Evolutionary conservation across 495 filamentous ascomycete species (phyloP).

Genomic region (Rhypophila decipiens): DNA sequence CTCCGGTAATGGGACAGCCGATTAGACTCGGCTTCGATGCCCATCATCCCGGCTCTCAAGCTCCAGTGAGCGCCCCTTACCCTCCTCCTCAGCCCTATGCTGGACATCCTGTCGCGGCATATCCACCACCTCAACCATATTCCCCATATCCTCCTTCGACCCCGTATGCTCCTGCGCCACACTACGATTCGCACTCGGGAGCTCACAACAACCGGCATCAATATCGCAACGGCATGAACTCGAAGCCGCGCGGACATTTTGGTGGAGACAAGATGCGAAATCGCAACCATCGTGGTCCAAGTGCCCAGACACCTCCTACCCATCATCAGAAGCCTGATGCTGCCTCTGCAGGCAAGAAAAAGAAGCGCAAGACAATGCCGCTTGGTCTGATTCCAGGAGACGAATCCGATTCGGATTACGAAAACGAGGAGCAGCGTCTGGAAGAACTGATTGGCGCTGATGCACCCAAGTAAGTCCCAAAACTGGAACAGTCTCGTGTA

Average conservation of each 20-base stretch:
- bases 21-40: slow-evolving; percentile 53
- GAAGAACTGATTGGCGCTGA: slow-evolving; percentile 53
- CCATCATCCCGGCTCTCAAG: slow-evolving; percentile 27
- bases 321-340: slow-evolving; percentile 60
- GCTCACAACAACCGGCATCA: slow-evolving; percentile 24
- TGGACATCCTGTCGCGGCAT: slow-evolving; percentile 26
- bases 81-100: slow-evolving; percentile 22
- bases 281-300: slow-evolving; percentile 27
- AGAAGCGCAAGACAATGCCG: slow-evolving; percentile 70
- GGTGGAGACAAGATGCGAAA: slow-evolving; percentile 39
- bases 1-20: slow-evolving; percentile 51
- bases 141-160: slow-evolving; percentile 18
- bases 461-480: slow-evolving; percentile 37
- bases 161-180: slow-evolving; percentile 19
- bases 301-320: slow-evolving; percentile 26
- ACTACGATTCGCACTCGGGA: not conserved
- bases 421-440: slow-evolving; percentile 65
- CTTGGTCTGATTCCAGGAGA: slow-evolving; percentile 72
- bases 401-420: slow-evolving; percentile 61
- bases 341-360: slow-evolving; percentile 58
- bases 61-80: slow-evolving; percentile 43
- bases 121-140: slow-evolving; percentile 25
- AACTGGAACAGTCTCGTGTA: slow-evolving; percentile 26
- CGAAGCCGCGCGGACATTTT: slow-evolving; percentile 24
- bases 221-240: slow-evolving; percentile 31